Evolutionary conservation across 805 yeast genomes (phyloP).

Genomic region (Saccharomycodes ludwigii): DNA sequence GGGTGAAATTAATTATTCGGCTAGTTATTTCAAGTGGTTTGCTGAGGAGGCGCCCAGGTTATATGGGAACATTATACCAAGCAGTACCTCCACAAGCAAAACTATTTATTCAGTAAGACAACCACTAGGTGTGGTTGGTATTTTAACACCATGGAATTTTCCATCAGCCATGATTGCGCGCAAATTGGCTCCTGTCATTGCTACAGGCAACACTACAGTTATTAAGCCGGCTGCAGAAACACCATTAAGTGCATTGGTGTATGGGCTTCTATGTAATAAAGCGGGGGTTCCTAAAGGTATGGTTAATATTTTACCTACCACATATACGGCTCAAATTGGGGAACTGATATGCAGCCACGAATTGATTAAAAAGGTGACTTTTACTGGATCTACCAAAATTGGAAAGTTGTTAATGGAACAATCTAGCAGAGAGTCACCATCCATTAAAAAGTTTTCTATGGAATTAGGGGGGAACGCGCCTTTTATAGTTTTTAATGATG

Average conservation of each 20-base stretch:
- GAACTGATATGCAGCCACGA: conserved; percentile 43
- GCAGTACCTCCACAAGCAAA: conserved; percentile 31
- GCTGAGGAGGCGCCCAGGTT: conserved; percentile 67
- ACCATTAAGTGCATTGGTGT: conserved; percentile 60
- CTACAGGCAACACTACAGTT: conserved; percentile 70
- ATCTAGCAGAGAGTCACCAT: conserved; percentile 30
- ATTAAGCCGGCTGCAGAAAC: conserved; percentile 71
- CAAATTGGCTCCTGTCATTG: conserved; percentile 64
- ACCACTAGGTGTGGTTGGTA: conserved; percentile 75
- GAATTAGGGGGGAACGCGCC: conserved; percentile 82
- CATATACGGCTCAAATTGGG: conserved; percentile 36
- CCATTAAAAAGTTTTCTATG: conserved; percentile 58
- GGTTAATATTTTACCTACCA: conserved; percentile 43
- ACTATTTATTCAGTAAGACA: conserved; percentile 51
- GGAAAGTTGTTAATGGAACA: conserved; percentile 58
- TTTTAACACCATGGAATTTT: conserved; percentile 77
- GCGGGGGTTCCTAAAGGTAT: conserved; percentile 69
- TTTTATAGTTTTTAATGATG: conserved; percentile 62
- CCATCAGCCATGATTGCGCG: conserved; percentile 71
- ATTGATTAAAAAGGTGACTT: conserved; percentile 51
- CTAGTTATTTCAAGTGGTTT: conserved; percentile 69
- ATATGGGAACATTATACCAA: conserved; percentile 54
- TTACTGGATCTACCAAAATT: conserved; percentile 68
- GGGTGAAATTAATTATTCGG: conserved; percentile 57
- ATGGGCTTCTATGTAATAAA: conserved; percentile 44